phyloP scores from a whole-genome alignment of 371 early-diverging fungal genomes.

The Rhizomucor miehei region DNA sequence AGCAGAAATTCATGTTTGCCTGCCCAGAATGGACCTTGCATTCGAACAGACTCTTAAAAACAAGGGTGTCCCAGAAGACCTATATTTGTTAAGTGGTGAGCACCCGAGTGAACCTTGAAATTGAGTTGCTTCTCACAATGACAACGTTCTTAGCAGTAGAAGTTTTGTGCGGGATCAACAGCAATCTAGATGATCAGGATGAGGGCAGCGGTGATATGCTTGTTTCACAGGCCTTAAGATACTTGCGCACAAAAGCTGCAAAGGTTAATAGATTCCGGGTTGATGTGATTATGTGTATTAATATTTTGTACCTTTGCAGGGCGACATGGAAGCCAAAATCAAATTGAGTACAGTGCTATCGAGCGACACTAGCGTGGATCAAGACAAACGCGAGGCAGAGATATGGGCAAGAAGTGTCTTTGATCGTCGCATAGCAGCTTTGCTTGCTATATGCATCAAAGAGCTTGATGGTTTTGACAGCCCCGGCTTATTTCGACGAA shows the following conservation, averaged over 20 bases:
- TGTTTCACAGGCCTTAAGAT: conserved; percentile 2
- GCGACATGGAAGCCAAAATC: conserved; percentile 45
- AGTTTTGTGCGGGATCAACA: no score
- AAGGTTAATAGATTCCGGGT: conserved; percentile 2
- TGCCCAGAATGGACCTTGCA: no score
- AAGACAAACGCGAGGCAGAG: conserved; percentile 32
- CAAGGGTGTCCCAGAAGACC: no score
- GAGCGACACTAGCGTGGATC: neutral
- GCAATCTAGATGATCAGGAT: no score
- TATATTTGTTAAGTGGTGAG: no score
- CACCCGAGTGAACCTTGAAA: no score
- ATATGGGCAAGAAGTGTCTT: conserved; percentile 45
- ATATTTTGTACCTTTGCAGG: conserved; percentile 14
- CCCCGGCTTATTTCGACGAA: conserved; percentile 14
- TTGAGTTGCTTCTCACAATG: no score
- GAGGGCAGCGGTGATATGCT: neutral
- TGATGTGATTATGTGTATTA: neutral
- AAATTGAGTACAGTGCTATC: conserved; percentile 40
- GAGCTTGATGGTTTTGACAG: conserved; percentile 14
- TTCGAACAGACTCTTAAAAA: no score
- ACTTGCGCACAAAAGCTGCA: conserved; percentile 9
- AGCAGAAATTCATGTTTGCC: no score
- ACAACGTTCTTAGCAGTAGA: no score
- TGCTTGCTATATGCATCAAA: conserved; percentile 24
- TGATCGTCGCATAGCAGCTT: conserved; percentile 39